These are phyloP conservation scores for Podila clonocystis DNA, from an alignment of 192 early-diverging fungal species.

Conservation along the genomic window DNA sequence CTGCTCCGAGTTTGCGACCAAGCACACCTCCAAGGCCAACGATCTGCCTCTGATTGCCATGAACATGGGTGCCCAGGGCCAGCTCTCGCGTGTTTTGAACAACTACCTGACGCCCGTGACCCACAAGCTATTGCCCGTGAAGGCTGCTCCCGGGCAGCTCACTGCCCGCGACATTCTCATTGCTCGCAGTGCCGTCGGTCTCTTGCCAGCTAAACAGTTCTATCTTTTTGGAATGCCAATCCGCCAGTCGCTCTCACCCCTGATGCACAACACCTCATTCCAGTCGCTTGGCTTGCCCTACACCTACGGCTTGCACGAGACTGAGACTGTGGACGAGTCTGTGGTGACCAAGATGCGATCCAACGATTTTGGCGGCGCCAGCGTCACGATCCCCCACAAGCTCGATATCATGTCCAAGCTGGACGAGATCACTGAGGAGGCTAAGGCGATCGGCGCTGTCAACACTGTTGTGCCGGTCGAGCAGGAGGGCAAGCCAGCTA, in stretches of 20 bases:
- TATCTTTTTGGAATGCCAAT: slow-evolving; percentile 94
- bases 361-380: slow-evolving; percentile 88
- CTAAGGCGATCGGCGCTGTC: slow-evolving; percentile 91
- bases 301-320: slow-evolving; percentile 80
- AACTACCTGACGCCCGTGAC: slow-evolving; percentile 95
- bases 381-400: slow-evolving; percentile 97
- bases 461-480: slow-evolving; percentile 80
- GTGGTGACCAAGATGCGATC: slow-evolving; percentile 59
- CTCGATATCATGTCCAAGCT: slow-evolving; percentile 83
- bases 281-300: slow-evolving; percentile 85
- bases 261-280: slow-evolving; percentile 95
- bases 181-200: slow-evolving; percentile 74
- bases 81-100: slow-evolving; percentile 90
- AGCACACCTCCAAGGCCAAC: slow-evolving; percentile 50
- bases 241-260: slow-evolving; percentile 87
- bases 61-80: slow-evolving; percentile 94
- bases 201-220: slow-evolving; percentile 70
- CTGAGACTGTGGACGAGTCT: slow-evolving; percentile 66
- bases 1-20: slow-evolving; percentile 74
- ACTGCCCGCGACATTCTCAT: slow-evolving; percentile 81
- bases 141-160: slow-evolving; percentile 96
- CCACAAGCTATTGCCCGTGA: slow-evolving; percentile 77
- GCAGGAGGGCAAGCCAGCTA: slow-evolving; percentile 24
- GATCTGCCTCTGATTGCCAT: slow-evolving; percentile 85
- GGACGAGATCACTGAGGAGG: slow-evolving; percentile 77